A percentile compares a stretch with the other conserved stretches of the same genome.
These are phyloP conservation scores for Astraeus odoratus DNA, from an alignment of 768 basidiomycete genomes.

Conservation along the genomic window DNA sequence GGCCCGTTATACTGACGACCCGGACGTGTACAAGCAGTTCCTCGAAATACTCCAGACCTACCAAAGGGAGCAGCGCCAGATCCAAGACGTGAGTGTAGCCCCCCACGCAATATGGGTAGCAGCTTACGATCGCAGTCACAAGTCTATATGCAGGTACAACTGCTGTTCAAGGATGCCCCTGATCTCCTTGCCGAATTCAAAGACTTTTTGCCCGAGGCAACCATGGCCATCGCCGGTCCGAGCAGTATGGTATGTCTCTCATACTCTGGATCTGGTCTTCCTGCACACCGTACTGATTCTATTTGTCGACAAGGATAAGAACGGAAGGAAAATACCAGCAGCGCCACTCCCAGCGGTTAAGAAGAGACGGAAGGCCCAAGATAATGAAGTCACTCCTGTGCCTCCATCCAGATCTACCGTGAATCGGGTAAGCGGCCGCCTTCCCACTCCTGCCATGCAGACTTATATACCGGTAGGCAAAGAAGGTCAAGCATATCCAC, in stretches of 20 bases:
- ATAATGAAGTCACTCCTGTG: constrained; percentile 63
- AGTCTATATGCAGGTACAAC: constrained; percentile 75
- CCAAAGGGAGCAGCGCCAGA: constrained; percentile 73
- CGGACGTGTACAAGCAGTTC: constrained; percentile 90
- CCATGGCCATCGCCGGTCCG: constrained; percentile 35
- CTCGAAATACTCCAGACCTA: constrained; percentile 84
- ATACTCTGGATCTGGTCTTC: no score
- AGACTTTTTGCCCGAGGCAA: constrained; percentile 67
- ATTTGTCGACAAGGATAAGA: constrained; percentile 25
- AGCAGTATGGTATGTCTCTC: constrained; percentile 41
- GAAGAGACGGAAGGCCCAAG: constrained; percentile 54
- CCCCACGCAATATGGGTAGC: constrained; percentile 4
- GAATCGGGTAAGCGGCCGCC: constrained; percentile 36
- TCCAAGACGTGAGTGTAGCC: constrained; percentile 60
- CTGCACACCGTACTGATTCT: constrained; percentile 35
- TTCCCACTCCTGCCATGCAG: not conserved
- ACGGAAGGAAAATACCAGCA: constrained; percentile 37
- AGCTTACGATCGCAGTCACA: constrained; percentile 41
- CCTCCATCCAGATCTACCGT: constrained; percentile 44
- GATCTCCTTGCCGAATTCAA: constrained; percentile 79
- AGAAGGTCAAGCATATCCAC: constrained; percentile 59
- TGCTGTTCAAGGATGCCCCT: constrained; percentile 73
- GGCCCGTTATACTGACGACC: constrained; percentile 77
- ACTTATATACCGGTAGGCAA: constrained; percentile 34
- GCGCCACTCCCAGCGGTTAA: constrained; percentile 34